Conservation (phyloP, 257 asterid species). For the Jaltomata sinuosa region DNA sequence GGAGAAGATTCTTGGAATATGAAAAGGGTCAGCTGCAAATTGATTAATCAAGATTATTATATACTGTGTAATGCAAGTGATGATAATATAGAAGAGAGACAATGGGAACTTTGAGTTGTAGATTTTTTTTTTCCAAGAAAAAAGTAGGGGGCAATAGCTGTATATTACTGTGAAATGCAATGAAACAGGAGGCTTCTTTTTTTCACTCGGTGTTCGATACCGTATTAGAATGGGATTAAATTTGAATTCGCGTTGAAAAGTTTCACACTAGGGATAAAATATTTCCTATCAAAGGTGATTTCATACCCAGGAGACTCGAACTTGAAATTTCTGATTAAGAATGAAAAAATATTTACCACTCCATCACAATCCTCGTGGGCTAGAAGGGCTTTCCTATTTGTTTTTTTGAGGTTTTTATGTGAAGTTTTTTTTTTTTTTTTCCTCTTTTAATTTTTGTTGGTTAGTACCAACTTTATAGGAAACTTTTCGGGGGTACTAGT, state of each 20-base stretch:
- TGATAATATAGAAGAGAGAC: background rate
- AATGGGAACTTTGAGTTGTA: background rate
- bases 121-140: background rate
- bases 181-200: background rate
- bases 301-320: too few species aligned
- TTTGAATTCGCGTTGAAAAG: too few species aligned
- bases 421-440: background rate
- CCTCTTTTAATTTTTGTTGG: background rate
- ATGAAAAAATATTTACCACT: too few species aligned
- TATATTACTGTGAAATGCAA: background rate
- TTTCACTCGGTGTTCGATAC: too few species aligned
- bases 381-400: background rate
- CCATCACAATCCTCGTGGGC: too few species aligned
- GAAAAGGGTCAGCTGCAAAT: background rate
- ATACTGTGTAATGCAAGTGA: background rate
- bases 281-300: too few species aligned
- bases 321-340: too few species aligned
- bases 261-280: too few species aligned
- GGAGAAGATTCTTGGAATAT: constrained; percentile 1
- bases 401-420: constrained; percentile 6
- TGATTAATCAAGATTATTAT: background rate
- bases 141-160: constrained; percentile 14
- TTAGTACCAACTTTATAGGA: background rate
- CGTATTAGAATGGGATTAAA: too few species aligned
- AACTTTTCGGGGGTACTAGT: background rate